Base-by-base conservation (phyloP, 2,329 filamentous ascomycete species). In the Fusarium pilosicola region DNA sequence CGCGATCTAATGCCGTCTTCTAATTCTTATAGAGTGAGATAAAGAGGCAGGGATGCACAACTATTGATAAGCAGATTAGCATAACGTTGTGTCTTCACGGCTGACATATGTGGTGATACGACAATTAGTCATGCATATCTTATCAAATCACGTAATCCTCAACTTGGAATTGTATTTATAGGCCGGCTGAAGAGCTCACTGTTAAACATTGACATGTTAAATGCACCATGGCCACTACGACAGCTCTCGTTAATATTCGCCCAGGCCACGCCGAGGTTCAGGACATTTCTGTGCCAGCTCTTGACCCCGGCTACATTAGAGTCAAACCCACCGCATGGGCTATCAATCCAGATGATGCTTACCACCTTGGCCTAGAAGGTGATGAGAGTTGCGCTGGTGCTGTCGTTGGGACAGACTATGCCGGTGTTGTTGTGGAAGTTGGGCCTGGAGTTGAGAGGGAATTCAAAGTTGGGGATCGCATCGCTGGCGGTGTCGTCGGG, bases 391-490 rank as follows among this genome's bases (percentile, higher is more conserved):
- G 64, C 6, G 32, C 60, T 26, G 76, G 76, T 10, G 28, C 66
- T 12, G 59, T 75, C 9, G 57, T 81, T 32, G 85, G 85, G 6
- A 85, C 82, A 48, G 86, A 88, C 73, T 87, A 84, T 55, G 82
- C 84, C 20, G 86, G 87, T 24, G 75, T 82, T 20, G 83, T 88
- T 3, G 82, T 86, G 32, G 82, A 85, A 39, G 79, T 87, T 38
- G 87, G 86, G 9, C 54, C 76, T 7, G 81, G 80, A 34, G 81
- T 85, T 13, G 55, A 51, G 12, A 67, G 61, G 64, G 61, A 76
- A 8, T 83, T 87, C 56, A 82, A 83, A 71, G 82, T 82, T 55
- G 87, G 87, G 8, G 86, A 88, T 65, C 83, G 86, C 39, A 78
- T 88, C 30, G 76, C 52, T n/a, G 73, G 70, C 9, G 32, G 15